phyloP scores from a whole-genome alignment of 2,329 filamentous ascomycete species.

The Macrophomina pseudophaseolina region DNA sequence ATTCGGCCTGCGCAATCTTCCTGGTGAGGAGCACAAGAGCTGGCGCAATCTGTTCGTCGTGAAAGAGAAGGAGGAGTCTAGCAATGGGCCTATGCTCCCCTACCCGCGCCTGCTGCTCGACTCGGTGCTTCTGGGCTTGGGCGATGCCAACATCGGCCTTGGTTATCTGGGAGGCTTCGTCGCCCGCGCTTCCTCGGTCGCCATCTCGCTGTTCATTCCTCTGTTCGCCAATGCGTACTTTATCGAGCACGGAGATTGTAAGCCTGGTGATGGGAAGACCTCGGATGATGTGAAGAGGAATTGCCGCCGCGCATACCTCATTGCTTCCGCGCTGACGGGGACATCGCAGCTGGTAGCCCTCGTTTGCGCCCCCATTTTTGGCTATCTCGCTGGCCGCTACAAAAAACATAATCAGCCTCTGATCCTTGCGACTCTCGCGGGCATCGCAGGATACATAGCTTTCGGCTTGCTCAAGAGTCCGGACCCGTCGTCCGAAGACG shows the following conservation, averaged over 20 bases:
- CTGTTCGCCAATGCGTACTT: conserved; percentile 93
- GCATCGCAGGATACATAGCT: conserved; percentile 76
- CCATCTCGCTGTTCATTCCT: conserved; percentile 92
- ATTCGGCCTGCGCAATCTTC: conserved; percentile 71
- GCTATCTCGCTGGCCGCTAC: conserved; percentile 76
- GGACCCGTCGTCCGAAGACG: conserved; percentile 72
- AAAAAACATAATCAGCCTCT: conserved; percentile 71
- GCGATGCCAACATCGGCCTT: conserved; percentile 77
- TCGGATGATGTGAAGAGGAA: conserved; percentile 75
- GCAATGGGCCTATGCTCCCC: conserved; percentile 58
- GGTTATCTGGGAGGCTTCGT: conserved; percentile 92
- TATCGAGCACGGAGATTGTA: conserved; percentile 77
- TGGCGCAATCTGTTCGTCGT: conserved; percentile 55
- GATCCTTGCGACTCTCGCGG: conserved; percentile 71
- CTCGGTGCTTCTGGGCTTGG: conserved; percentile 66
- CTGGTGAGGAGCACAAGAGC: conserved; percentile 79
- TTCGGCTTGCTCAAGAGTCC: conserved; percentile 81
- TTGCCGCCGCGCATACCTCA: conserved; percentile 84
- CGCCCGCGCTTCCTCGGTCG: conserved; percentile 90
- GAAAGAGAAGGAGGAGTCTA: conserved; percentile 29
- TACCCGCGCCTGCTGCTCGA: conserved; percentile 51
- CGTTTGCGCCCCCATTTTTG: conserved; percentile 83
- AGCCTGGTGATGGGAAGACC: conserved; percentile 50
- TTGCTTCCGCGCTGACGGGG: conserved; percentile 86
- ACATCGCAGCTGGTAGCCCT: conserved; percentile 87